Percentiles rank a stretch among this genome's conserved stretches.
Evolutionary conservation across 371 early-diverging fungal genomes (phyloP).

Genomic region (Nematocida major): DNA sequence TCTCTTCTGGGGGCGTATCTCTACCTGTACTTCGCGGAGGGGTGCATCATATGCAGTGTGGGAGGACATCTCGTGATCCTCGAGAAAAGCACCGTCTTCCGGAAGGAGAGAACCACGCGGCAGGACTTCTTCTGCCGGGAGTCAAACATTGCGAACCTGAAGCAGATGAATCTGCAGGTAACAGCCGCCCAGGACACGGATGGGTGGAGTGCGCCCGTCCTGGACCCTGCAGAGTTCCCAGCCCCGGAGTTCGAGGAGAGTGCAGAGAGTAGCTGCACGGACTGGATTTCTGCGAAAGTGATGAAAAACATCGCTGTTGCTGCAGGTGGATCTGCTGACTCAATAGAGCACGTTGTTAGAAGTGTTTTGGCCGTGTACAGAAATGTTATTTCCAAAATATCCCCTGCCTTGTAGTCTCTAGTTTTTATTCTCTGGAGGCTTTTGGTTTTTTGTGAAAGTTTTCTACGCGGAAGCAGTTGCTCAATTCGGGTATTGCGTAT

Average conservation of each 20-base stretch:
- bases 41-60: neutral
- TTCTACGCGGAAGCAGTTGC: too few relatives aligned
- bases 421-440: too few relatives aligned
- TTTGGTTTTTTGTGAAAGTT: too few relatives aligned
- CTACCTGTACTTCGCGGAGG: neutral
- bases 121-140: slow-evolving; percentile 45
- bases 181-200: neutral
- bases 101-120: neutral
- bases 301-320: too few relatives aligned
- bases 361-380: too few relatives aligned
- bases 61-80: neutral
- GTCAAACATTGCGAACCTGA: neutral
- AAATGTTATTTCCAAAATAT: too few relatives aligned
- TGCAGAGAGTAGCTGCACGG: too few relatives aligned
- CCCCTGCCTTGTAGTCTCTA: too few relatives aligned
- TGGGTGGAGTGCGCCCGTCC: neutral
- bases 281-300: too few relatives aligned
- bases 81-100: neutral
- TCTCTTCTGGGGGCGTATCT: neutral
- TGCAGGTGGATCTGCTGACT: too few relatives aligned
- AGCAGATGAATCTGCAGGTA: neutral
- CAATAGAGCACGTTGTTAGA: too few relatives aligned
- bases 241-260: neutral
- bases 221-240: slow-evolving; percentile 34
- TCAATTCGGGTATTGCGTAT: too few relatives aligned